Base-by-base conservation (phyloP, 2,329 filamentous ascomycete genomes). In the Cercospora sojina region DNA sequence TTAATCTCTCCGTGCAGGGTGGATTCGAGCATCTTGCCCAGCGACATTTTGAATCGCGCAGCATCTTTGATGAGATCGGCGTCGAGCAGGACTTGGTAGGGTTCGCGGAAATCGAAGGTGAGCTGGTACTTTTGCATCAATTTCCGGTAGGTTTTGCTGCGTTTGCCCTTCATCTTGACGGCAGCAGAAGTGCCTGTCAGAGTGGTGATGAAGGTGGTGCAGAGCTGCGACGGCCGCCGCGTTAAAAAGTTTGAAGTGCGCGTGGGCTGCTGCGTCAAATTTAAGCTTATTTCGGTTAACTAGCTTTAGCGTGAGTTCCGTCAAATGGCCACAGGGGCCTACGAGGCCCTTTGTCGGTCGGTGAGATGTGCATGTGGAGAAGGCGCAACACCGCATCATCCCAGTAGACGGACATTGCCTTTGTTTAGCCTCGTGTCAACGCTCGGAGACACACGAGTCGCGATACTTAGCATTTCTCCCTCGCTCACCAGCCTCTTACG, bases 81-180 rank as follows among this genome's bases (percentile, higher is more conserved):
- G 77, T 97, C 93, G 68, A 97, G 88, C 51, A 97, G 83, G 60
- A 96, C 90, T 81, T 98, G 95, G 81, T 97, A 98, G 10, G 95
- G 93, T 80, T 95, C 91, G 73, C 93, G 91, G 79, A 67, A 67
- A 51, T 56, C 38, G 97, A 97, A 97, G 67, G 88, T 89, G 78
- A 94, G 86, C 76, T 89, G 88, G 85, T 93, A 97, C 77, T 94
- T 90, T 80, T 92, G 90, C 89, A 99, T 96, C 75, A 97, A 88
- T 88, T 97, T 97, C 77, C 89, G 87, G 79, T 92, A 93, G 74
- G 90, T 88, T 80, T 91, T 90, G 49, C 83, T 85, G 67, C 87
- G 84, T 80, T 91, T 91, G 62, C 88, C 88, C 75, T 87, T 84
- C 87, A 90, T 91, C 58, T 74, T 85, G 78, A 72, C 77, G 75